Evolutionary conservation across 768 basidiomycete genomes (phyloP), one percentile per base, ranked within the genome.

Genomic region (Naganishia vaughanmartiniae): DNA sequence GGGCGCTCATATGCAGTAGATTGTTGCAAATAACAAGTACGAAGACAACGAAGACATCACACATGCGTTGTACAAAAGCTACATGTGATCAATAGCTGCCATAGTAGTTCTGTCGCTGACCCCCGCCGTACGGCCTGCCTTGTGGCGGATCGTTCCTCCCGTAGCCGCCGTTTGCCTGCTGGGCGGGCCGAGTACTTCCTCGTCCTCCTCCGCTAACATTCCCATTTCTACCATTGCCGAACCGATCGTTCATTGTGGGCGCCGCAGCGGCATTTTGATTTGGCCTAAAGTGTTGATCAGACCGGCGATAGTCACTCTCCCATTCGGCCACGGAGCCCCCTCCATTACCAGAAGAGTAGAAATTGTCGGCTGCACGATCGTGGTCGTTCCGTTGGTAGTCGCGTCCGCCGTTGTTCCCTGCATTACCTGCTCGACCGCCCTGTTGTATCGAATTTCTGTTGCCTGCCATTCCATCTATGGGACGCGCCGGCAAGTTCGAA

Each of bases 51-150:
- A n/a, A n/a, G n/a, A n/a, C n/a, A n/a, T n/a, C n/a, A n/a, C n/a
- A n/a, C n/a, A n/a, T n/a, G n/a, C n/a, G n/a, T n/a, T n/a, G n/a
- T n/a, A n/a, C n/a, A n/a, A n/a, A n/a, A n/a, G n/a, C n/a, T n/a
- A 36, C 36, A 46, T 19, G 21, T 15, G 46, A 19, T 30, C 19
- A 63, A 42, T 63, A 63, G 14, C 60, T 42, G 33, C 60, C 60
- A n/a, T 63, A 63, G 28, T 63, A 63, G 28, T 63, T 63, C 60
- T 63, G 60, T 17, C 60, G 60, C 14, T 63, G 60, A 42, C 60
- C 60, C 9, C 60, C 60, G 30, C 60, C 60, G 46, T 42, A 63
- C n/a, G 24, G 21, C 12, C 60, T 63, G n/a, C 24, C 24, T 28
- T 45, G 60, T 12, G 21, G 60, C 17, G 39, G 36, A 1, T 63